Conservation (phyloP, 2,329 filamentous ascomycete genomes). For the Ceratocystis diversiconidia region DNA sequence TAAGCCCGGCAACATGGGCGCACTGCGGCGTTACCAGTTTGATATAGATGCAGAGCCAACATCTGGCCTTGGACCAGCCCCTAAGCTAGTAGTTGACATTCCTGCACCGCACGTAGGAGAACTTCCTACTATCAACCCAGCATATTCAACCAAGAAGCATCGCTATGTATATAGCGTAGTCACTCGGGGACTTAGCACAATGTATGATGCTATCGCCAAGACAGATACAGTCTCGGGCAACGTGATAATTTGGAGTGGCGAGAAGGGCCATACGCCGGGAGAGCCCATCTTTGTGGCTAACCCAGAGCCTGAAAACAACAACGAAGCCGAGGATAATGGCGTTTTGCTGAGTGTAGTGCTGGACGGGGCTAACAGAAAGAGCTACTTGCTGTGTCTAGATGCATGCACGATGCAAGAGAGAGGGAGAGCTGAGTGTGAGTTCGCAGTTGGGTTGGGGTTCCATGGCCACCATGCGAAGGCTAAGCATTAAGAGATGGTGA, state of each 20-base stretch:
- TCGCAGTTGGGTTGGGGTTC: slow-evolving; percentile 48
- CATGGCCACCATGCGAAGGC: slow-evolving; percentile 40
- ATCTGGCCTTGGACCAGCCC: slow-evolving; percentile 3
- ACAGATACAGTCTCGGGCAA: slow-evolving; percentile 44
- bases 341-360: slow-evolving; percentile 49
- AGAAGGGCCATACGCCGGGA: slow-evolving; percentile 48
- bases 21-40: slow-evolving; percentile 33
- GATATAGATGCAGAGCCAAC: slow-evolving; percentile 23
- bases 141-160: slow-evolving; percentile 36
- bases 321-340: slow-evolving; percentile 49
- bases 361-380: slow-evolving; percentile 42
- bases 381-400: slow-evolving; percentile 52
- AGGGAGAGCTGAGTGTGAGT: slow-evolving; percentile 47
- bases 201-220: slow-evolving; percentile 51
- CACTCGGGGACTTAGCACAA: slow-evolving; percentile 42
- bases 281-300: slow-evolving; percentile 52
- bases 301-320: slow-evolving; percentile 35
- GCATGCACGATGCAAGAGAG: slow-evolving; percentile 48
- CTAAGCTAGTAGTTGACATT: slow-evolving; percentile 31
- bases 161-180: slow-evolving; percentile 47
- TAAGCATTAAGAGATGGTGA: background rate
- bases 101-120: slow-evolving; percentile 43
- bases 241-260: slow-evolving; percentile 41
- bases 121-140: slow-evolving; percentile 51
- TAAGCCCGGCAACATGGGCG: slow-evolving; percentile 25